These are phyloP conservation scores for Xylariaceae sp. DNA, from an alignment of 2,329 filamentous ascomycete genomes.

Conservation along the genomic window DNA sequence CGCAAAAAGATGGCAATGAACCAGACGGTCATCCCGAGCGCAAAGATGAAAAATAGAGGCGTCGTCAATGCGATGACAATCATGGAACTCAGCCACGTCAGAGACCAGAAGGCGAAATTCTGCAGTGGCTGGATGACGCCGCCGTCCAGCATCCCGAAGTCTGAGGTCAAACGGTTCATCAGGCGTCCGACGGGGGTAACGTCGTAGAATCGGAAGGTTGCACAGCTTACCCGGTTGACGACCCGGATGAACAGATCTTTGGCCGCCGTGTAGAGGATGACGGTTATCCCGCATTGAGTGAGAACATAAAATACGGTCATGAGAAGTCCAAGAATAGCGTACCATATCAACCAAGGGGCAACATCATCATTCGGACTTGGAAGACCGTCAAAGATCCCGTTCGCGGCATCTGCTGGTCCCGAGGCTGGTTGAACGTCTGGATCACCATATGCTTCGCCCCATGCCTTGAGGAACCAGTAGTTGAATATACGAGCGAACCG, in stretches of 20 bases:
- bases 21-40: conserved; percentile 64
- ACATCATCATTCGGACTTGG: conserved; percentile 71
- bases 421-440: conserved; percentile 14
- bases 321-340: conserved; percentile 65
- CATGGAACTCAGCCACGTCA: conserved; percentile 74
- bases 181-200: conserved; percentile 84
- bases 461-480: conserved; percentile 82
- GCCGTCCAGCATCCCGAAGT: conserved; percentile 87
- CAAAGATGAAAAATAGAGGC: conserved; percentile 74
- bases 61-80: conserved; percentile 79
- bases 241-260: conserved; percentile 74
- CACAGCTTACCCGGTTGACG: conserved; percentile 72
- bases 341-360: conserved; percentile 72
- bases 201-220: conserved; percentile 90
- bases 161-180: conserved; percentile 90
- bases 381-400: conserved; percentile 50
- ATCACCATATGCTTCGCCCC: conserved; percentile 74
- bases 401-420: conserved; percentile 15
- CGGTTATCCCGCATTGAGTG: conserved; percentile 68
- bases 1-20: conserved; percentile 76
- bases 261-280: conserved; percentile 80
- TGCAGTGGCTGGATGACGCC: conserved; percentile 78
- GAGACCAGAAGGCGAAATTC: conserved; percentile 67
- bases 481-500: conserved; percentile 67
- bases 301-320: conserved; percentile 63